Evolutionary conservation across 2,329 filamentous ascomycete genomes (phyloP).

Genomic region (Dothideomycetes sp.): DNA sequence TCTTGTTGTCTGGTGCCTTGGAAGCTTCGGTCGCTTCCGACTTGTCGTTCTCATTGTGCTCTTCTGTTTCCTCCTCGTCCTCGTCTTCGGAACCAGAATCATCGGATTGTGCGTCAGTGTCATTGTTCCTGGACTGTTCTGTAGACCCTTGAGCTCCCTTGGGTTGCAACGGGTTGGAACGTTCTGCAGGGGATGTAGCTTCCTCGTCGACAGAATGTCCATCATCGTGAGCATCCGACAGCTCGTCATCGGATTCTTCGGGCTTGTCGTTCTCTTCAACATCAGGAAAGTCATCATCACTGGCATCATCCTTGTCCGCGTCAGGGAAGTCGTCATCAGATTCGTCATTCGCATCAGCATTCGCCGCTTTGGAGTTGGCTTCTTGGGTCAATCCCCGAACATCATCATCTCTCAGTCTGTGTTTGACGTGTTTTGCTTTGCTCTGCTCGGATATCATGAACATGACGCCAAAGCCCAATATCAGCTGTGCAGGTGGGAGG

Average conservation of each 20-base stretch:
- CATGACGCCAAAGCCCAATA: constrained; percentile 79
- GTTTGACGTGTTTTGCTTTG: constrained; percentile 68
- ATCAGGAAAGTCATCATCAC: constrained; percentile 15
- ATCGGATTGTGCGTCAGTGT: too few relatives aligned
- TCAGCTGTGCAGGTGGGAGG: constrained; percentile 73
- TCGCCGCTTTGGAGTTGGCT: constrained; percentile 10
- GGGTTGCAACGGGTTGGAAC: constrained; percentile 16
- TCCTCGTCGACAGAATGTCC: too few relatives aligned
- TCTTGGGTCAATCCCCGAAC: constrained; percentile 17
- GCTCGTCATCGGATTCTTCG: constrained; percentile 35
- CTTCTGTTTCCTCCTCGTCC: constrained; percentile 19
- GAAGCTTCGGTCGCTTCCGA: constrained; percentile 17
- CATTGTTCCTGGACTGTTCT: too few relatives aligned
- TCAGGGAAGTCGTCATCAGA: constrained; percentile 19
- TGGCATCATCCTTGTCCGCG: constrained; percentile 22
- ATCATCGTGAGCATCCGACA: constrained; percentile 30
- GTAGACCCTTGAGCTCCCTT: constrained; percentile 14
- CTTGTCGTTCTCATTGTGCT: constrained; percentile 28
- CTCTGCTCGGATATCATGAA: constrained; percentile 87
- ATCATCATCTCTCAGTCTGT: constrained; percentile 46
- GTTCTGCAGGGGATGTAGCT: constrained; percentile 5
- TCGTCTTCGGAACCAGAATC: constrained; percentile 23
- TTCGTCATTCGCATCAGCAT: constrained; percentile 15
- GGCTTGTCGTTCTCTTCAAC: constrained; percentile 26
- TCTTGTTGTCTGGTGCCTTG: constrained; percentile 17